Evolutionary conservation across 331 rosid genomes (phyloP).

Genomic region (Dryas integrifolia): DNA sequence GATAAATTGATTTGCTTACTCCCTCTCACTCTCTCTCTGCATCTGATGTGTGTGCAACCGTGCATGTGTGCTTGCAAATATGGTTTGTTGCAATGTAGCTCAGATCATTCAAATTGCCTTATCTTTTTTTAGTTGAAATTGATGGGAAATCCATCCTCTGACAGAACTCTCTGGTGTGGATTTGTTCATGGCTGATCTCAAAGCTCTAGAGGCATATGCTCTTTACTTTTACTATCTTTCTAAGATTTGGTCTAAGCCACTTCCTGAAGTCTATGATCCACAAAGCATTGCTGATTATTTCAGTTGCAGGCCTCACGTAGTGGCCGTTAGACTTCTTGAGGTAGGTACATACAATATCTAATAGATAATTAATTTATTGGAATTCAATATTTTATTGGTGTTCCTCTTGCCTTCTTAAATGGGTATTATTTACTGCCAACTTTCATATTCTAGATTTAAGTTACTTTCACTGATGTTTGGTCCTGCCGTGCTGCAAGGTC

Average conservation of each 20-base stretch:
- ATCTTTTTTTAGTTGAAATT: not conserved
- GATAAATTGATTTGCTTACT: not conserved
- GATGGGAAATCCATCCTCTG: constrained; percentile 13
- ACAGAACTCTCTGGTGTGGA: constrained; percentile 75
- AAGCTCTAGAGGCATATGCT: constrained; percentile 79
- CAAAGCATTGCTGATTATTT: constrained; percentile 70
- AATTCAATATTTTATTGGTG: not conserved
- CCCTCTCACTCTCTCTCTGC: no score
- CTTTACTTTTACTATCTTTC: constrained; percentile 58
- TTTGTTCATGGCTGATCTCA: constrained; percentile 75
- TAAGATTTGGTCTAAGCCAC: constrained; percentile 89
- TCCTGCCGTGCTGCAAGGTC: not conserved
- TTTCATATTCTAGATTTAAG: not conserved
- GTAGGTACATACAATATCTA: constrained; percentile 37
- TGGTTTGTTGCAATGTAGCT: not conserved
- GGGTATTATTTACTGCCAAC: not conserved
- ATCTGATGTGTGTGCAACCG: not conserved
- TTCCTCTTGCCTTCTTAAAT: constrained; percentile 1
- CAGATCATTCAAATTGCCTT: not conserved
- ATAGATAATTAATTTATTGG: not conserved
- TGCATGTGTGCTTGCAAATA: not conserved
- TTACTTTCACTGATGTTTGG: not conserved
- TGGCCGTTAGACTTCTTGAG: constrained; percentile 78
- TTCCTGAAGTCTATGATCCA: constrained; percentile 84
- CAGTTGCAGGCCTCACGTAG: constrained; percentile 72